Conservation (phyloP, 2,329 filamentous ascomycete genomes). For the Clarireedia homoeocarpa region DNA sequence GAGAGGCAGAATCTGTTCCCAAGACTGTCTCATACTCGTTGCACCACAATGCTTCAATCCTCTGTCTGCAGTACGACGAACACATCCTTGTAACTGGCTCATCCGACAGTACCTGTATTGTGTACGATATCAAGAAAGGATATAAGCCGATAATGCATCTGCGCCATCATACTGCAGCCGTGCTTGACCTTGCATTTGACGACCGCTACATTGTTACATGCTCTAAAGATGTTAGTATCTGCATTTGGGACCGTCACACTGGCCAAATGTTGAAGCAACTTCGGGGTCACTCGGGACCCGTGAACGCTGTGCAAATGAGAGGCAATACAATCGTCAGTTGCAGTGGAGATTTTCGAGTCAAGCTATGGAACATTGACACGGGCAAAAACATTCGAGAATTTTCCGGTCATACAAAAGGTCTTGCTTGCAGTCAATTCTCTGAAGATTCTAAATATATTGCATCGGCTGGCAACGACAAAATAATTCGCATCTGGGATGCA, state of each 20-base stretch:
- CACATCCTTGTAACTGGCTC: slow-evolving; percentile 91
- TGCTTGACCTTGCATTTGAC: slow-evolving; percentile 91
- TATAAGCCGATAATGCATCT: slow-evolving; percentile 77
- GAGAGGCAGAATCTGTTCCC: slow-evolving; percentile 41
- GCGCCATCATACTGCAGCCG: slow-evolving; percentile 71
- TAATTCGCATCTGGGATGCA: slow-evolving; percentile 94
- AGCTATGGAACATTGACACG: slow-evolving; percentile 90
- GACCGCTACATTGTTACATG: slow-evolving; percentile 90
- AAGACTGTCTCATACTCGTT: slow-evolving; percentile 47
- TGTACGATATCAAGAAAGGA: slow-evolving; percentile 74
- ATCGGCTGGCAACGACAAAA: slow-evolving; percentile 89
- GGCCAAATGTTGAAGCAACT: slow-evolving; percentile 71
- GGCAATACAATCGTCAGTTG: slow-evolving; percentile 90
- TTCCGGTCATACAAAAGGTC: slow-evolving; percentile 78
- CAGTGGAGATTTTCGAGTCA: slow-evolving; percentile 86
- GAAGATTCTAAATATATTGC: slow-evolving; percentile 92
- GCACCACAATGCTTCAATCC: slow-evolving; percentile 85
- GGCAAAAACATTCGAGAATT: slow-evolving; percentile 89
- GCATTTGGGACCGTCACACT: slow-evolving; percentile 84
- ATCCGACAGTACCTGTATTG: slow-evolving; percentile 83
- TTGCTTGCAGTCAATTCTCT: slow-evolving; percentile 93
- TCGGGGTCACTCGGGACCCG: slow-evolving; percentile 78
- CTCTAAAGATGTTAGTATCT: slow-evolving; percentile 91
- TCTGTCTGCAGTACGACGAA: slow-evolving; percentile 92
- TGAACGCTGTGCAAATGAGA: slow-evolving; percentile 93